Base-by-base conservation (phyloP, 805 yeast genomes). In the Candida xiaguanensis region DNA sequence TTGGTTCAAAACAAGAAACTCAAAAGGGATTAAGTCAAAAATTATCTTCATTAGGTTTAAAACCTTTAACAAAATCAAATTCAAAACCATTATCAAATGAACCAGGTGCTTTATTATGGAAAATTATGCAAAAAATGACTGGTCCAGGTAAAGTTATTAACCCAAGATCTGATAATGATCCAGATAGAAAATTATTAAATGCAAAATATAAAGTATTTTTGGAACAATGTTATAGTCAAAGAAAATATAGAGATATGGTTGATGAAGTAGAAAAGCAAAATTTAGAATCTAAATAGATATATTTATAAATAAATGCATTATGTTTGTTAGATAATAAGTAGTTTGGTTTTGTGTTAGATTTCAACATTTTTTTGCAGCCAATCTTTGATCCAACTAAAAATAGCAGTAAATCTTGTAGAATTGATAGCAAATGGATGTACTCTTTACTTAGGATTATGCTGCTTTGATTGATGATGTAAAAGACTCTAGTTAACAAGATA, bases 171-270 rank as follows among this genome's bases (percentile, higher is more conserved):
- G 63, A 55, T 13, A 62, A 63, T 31, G 75, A 77, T 42, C 78
- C 85, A 0, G 95, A 87, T 60, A 72, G 88, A 52, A 68, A 71
- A 49, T 70, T 93, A 44, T 72, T 93, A 58, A 66, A 75, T 43
- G 84, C 82, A 28, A 93, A 93, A 64, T 93, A 88, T 70, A 75
- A 79, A 61, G 77, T 91, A 31, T 89, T 88, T 74, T 67, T 87
- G 40, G 96, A 91, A 55, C 93, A 87, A 77, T 88, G 95, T 32
- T 77, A 70, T 49, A 75, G 83, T 20, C 98, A 93, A 63, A 82
- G 75, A 52, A 77, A 72, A 52, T 91, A 87, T 64, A 76, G 98
- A 58, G 60, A 66, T 17, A 56, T 77, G 67, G 88, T 91, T 33
- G 85, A 80, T 48, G 59, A 56, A 29, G 68, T 74, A 3, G 75